phyloP scores from a whole-genome alignment of 1,284 basidiomycete genomes.

The Ustilago esculenta region DNA sequence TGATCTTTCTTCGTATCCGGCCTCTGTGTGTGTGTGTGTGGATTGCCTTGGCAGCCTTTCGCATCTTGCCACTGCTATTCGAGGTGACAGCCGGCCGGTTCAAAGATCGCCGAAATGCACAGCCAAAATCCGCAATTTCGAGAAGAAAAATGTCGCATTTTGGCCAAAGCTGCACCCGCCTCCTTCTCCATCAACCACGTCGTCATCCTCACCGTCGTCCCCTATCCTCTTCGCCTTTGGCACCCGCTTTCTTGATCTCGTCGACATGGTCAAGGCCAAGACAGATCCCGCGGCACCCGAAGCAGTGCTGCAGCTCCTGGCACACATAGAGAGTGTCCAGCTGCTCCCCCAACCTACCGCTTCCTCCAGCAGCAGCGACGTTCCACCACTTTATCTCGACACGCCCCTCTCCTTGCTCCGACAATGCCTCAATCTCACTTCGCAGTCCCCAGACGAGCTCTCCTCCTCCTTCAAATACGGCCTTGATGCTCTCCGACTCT shows the following conservation, averaged over 20 bases:
- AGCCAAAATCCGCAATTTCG: conserved; percentile 1
- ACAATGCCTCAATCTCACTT: conserved; percentile 30
- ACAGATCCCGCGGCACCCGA: conserved; percentile 40
- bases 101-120: not conserved
- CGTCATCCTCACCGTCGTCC: conserved; percentile 1
- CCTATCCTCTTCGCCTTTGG: not conserved
- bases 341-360: conserved; percentile 1
- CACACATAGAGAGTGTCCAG: conserved; percentile 26
- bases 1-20: too few species aligned
- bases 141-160: not conserved
- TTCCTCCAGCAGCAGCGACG: conserved; percentile 19
- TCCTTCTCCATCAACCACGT: too few species aligned
- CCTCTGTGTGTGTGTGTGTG: too few species aligned
- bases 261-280: conserved; percentile 42
- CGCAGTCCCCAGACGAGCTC: conserved; percentile 35
- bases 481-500: conserved; percentile 43
- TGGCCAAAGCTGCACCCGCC: too few species aligned
- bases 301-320: conserved; percentile 35
- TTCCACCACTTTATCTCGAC: conserved; percentile 6
- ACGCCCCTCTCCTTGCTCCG: conserved; percentile 26
- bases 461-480: conserved; percentile 41
- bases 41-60: too few species aligned
- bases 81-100: not conserved
- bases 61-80: too few species aligned
- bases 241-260: not conserved